Evolutionary conservation across 2,329 filamentous ascomycete species (phyloP).

Genomic region (Chaetomium sp.): DNA sequence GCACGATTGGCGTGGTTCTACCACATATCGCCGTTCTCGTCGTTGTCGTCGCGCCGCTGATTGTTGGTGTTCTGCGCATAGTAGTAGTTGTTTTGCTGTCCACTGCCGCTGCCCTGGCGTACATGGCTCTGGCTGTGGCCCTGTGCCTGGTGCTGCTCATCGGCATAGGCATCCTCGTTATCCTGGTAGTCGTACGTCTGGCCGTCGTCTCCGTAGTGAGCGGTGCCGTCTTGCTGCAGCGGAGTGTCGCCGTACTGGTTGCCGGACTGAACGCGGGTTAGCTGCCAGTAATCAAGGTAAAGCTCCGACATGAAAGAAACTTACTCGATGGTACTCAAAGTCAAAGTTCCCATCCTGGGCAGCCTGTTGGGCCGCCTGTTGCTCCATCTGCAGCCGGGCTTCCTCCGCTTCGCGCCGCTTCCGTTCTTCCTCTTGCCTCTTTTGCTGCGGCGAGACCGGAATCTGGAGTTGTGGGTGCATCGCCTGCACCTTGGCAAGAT

Average conservation of each 20-base stretch:
- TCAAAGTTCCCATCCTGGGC: conserved; percentile 38
- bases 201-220: conserved; percentile 41
- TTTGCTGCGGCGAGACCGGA: conserved; percentile 70
- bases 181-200: conserved; percentile 41
- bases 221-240: conserved; percentile 32
- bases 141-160: conserved; percentile 20
- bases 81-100: conserved; percentile 26
- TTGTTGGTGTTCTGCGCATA: conserved; percentile 24
- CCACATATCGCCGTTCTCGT: conserved; percentile 34
- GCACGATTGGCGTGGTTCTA: conserved; percentile 28
- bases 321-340: conserved; percentile 44
- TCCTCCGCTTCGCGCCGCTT: conserved; percentile 48
- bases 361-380: conserved; percentile 39
- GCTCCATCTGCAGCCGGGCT: conserved; percentile 48
- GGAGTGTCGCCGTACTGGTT: conserved; percentile 39
- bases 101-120: conserved; percentile 18
- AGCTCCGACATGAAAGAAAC: conserved; percentile 24
- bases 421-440: conserved; percentile 48
- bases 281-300: neutral
- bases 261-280: conserved; percentile 31
- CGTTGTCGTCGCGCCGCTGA: conserved; percentile 26
- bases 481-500: conserved; percentile 96
- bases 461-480: conserved; percentile 97
- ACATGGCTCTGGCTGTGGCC: conserved; percentile 21
- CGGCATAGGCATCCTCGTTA: conserved; percentile 7